A percentile compares a stretch with the other conserved stretches of the same genome.
Conservation (phyloP, 1,284 basidiomycete genomes). For the Ustilago sp. region DNA sequence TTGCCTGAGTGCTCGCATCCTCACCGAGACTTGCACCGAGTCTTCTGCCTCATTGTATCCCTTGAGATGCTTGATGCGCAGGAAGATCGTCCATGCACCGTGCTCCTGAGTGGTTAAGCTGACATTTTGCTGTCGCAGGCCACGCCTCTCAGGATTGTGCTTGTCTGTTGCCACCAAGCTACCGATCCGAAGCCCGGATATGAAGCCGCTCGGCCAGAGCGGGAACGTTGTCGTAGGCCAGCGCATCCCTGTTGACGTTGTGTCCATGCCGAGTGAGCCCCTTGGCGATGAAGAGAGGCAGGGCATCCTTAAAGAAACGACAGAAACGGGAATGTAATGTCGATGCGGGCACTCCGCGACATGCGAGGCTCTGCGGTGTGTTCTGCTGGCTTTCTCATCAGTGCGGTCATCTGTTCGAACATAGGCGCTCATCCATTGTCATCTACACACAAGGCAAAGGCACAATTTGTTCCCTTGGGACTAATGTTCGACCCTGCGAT, state of each 20-base stretch:
- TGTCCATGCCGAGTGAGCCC: neutral
- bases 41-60: neutral
- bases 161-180: conserved; percentile 6
- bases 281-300: neutral
- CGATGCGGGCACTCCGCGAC: neutral
- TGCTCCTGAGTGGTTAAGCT: neutral
- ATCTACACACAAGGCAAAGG: neutral
- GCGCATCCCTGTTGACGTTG: neutral
- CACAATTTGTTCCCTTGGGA: neutral
- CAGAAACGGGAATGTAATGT: conserved; percentile 6
- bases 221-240: conserved; percentile 10
- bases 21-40: neutral
- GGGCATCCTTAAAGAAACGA: neutral
- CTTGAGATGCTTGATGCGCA: conserved; percentile 9
- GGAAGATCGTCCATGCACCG: conserved; percentile 8
- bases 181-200: neutral
- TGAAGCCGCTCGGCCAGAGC: conserved; percentile 13
- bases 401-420: neutral
- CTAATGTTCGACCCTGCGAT: neutral
- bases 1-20: conserved; percentile 1
- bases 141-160: conserved; percentile 1
- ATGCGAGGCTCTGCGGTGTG: conserved; percentile 1
- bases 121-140: conserved; percentile 9
- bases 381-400: neutral
- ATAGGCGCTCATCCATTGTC: neutral